These are phyloP conservation scores for Lactarius hengduanensis DNA, from an alignment of 768 basidiomycete genomes.

Conservation along the genomic window DNA sequence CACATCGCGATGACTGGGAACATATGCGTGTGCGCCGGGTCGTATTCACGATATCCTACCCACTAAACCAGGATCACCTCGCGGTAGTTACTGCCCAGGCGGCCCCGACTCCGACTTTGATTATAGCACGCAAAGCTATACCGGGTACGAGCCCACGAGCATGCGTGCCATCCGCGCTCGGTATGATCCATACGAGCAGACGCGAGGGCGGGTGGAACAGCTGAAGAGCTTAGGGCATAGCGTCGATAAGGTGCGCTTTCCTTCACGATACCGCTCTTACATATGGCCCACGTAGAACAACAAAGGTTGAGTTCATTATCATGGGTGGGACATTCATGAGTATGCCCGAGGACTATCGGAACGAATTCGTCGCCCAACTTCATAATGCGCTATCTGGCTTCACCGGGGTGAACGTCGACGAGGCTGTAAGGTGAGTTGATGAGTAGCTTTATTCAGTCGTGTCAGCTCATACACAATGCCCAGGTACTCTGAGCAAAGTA, in stretches of 20 bases:
- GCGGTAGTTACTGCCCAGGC: slow-evolving; percentile 87
- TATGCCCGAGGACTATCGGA: slow-evolving; percentile 95
- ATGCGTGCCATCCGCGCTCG: slow-evolving; percentile 98
- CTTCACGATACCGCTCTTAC: background rate
- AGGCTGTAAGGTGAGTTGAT: slow-evolving; percentile 74
- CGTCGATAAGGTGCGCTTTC: slow-evolving; percentile 79
- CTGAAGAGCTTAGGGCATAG: slow-evolving; percentile 93
- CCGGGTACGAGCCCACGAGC: slow-evolving; percentile 94
- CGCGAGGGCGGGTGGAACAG: slow-evolving; percentile 92
- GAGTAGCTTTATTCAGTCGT: background rate
- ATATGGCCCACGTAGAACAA: background rate
- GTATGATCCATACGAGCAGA: slow-evolving; percentile 97
- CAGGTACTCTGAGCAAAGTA: slow-evolving; percentile 94
- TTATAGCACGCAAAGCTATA: slow-evolving; percentile 97
- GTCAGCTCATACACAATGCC: slow-evolving; percentile 2
- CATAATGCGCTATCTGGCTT: slow-evolving; percentile 97
- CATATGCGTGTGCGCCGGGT: slow-evolving; percentile 83
- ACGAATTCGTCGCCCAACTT: slow-evolving; percentile 90
- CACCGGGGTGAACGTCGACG: slow-evolving; percentile 90
- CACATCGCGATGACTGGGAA: slow-evolving; percentile 99
- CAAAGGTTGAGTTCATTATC: slow-evolving; percentile 78
- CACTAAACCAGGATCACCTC: slow-evolving; percentile 6
- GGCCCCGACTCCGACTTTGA: slow-evolving; percentile 99
- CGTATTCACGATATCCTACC: background rate
- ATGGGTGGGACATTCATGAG: slow-evolving; percentile 99